Conservation (phyloP, 495 filamentous ascomycete species). For the Penicillium flavigenum region DNA sequence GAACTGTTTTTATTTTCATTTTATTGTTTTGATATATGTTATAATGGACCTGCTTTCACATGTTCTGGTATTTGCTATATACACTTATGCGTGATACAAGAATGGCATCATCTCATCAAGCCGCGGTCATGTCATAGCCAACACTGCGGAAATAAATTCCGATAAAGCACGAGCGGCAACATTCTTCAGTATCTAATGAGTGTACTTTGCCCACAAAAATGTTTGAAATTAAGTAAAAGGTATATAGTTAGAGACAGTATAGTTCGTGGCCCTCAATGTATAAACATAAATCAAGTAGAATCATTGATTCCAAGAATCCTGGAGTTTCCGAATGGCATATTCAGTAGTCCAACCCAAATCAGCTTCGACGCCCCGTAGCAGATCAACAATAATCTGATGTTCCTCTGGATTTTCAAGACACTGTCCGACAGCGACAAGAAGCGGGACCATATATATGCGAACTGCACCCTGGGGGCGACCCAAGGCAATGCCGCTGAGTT, state of each 20-base stretch:
- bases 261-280: background rate
- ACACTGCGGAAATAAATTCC: background rate
- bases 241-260: conserved; percentile 1
- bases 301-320: conserved; percentile 33
- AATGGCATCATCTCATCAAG: background rate
- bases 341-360: conserved; percentile 43
- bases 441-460: conserved; percentile 39
- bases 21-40: background rate
- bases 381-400: conserved; percentile 38
- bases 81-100: background rate
- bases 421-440: conserved; percentile 42
- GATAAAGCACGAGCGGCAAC: background rate
- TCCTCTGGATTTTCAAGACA: conserved; percentile 38
- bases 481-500: conserved; percentile 42
- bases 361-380: conserved; percentile 40
- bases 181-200: conserved; percentile 1
- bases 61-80: background rate
- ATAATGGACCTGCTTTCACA: background rate
- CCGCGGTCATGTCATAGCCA: background rate
- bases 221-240: background rate
- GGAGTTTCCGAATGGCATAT: conserved; percentile 34
- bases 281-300: background rate
- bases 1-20: background rate
- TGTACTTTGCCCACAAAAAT: background rate
- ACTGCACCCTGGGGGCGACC: conserved; percentile 38